These are phyloP conservation scores for Citrus australasica DNA, from an alignment of 345 rosid genomes.

Conservation along the genomic window DNA sequence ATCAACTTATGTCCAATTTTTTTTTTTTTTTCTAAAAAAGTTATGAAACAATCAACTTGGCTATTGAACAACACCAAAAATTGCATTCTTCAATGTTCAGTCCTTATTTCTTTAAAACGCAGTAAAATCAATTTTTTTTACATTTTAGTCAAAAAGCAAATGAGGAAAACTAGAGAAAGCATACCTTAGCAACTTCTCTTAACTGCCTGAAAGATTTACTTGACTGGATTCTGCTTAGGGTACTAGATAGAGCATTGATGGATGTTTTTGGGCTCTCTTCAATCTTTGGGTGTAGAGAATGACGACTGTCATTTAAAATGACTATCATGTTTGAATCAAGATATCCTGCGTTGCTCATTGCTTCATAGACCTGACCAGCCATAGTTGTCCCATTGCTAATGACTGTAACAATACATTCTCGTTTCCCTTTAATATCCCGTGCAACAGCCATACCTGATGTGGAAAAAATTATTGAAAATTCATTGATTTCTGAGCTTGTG, in stretches of 20 bases:
- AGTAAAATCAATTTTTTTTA: neutral
- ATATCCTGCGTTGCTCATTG: constrained; percentile 95
- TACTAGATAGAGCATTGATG: constrained; percentile 70
- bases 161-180: neutral
- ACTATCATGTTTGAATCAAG: constrained; percentile 88
- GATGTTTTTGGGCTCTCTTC: constrained; percentile 78
- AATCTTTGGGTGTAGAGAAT: constrained; percentile 66
- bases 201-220: constrained; percentile 77
- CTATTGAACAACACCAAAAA: neutral
- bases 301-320: constrained; percentile 81
- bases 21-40: too few relatives aligned
- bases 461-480: neutral
- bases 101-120: neutral
- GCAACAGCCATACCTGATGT: constrained; percentile 80
- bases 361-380: constrained; percentile 95
- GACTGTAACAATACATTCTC: constrained; percentile 65
- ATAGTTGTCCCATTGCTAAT: constrained; percentile 76
- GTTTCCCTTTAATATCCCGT: constrained; percentile 86
- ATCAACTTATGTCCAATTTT: neutral
- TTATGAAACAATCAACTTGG: neutral
- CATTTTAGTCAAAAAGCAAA: neutral
- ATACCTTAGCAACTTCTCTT: constrained; percentile 89
- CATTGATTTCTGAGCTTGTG: constrained; percentile 4
- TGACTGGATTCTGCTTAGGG: constrained; percentile 85
- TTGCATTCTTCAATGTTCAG: neutral